Base-by-base conservation (phyloP, 2,329 filamentous ascomycete genomes). In the Sclerotinia subarctica region DNA sequence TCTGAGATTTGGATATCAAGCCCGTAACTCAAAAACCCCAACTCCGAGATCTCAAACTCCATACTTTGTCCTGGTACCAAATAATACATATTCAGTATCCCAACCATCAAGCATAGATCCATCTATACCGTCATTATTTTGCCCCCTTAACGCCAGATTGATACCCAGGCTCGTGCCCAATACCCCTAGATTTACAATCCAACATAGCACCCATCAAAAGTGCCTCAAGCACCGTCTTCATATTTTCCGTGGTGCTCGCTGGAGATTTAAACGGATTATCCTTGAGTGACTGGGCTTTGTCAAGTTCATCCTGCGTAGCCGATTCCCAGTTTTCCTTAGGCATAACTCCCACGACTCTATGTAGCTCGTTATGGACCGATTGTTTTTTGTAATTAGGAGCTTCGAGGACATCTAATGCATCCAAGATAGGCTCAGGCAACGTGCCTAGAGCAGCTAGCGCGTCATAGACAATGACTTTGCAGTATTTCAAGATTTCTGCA, bases 381-480 rank as follows among this genome's bases (percentile, higher is more conserved):
- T 49, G 24, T 3, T 4, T 29, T 6, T 11, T 5, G 24, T 56
- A 65, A 15, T 42, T 2, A n/a, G 62, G 62, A 3, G 35, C 10
- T n/a, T 68, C 64, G 2, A 70, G 52, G n/a, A 75, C 65, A 6
- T 66, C 42, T 17, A 75, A 69, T 15, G 65, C 64, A 1, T 70
- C 21, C 3, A 76, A 59, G 2, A 73, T 67, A 68, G 75, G 74
- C 13, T 74, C 67, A n/a, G 73, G 73, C 5, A 70, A 68, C 0
- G 72, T 70, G 4, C 72, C 74, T 38, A 76, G 59, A 7, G 75
- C 75, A 6, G 75, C 74, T 1, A 77, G 54, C 26, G 74, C 74
- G 64, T 77, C 74, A 53, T 77, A 77, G 2, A 70, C 72, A 10
- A 73, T 70, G 13, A 75, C 67, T 56, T 72, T 74, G 24, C 68